These are phyloP conservation scores for Allium fistulosum DNA, from an alignment of 106 monocot species.

Conservation along the genomic window DNA sequence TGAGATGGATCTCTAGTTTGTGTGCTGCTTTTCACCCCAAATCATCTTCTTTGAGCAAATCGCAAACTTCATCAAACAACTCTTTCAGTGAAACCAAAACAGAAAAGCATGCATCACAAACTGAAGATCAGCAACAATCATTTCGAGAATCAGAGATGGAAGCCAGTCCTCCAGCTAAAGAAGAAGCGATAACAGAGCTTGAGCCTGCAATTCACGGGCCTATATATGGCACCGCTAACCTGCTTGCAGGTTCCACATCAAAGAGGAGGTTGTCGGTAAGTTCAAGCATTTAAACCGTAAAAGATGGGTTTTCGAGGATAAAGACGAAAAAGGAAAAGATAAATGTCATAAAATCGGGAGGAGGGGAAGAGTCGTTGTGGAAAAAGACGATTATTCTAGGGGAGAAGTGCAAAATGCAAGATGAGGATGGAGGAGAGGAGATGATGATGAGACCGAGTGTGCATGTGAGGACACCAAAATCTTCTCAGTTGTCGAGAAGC, in stretches of 20 bases:
- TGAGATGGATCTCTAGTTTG: no score
- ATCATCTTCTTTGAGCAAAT: background rate
- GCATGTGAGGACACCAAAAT: background rate
- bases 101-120: no score
- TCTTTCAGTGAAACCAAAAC: no score
- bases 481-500: background rate
- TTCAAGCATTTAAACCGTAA: conserved; percentile 16
- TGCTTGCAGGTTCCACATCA: background rate
- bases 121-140: no score
- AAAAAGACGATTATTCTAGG: conserved; percentile 50
- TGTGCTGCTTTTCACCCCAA: background rate
- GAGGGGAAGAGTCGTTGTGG: conserved; percentile 32
- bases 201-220: conserved; percentile 12
- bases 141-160: background rate
- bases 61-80: background rate
- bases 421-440: background rate
- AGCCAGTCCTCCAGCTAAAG: background rate
- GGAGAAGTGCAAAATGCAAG: conserved; percentile 34
- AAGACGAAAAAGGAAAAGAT: conserved; percentile 19
- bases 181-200: conserved; percentile 3
- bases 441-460: background rate
- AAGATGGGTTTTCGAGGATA: conserved; percentile 18
- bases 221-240: background rate
- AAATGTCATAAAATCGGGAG: background rate
- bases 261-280: conserved; percentile 22